Conservation (phyloP, 768 basidiomycete genomes). For the Naematelia aurantialba region DNA sequence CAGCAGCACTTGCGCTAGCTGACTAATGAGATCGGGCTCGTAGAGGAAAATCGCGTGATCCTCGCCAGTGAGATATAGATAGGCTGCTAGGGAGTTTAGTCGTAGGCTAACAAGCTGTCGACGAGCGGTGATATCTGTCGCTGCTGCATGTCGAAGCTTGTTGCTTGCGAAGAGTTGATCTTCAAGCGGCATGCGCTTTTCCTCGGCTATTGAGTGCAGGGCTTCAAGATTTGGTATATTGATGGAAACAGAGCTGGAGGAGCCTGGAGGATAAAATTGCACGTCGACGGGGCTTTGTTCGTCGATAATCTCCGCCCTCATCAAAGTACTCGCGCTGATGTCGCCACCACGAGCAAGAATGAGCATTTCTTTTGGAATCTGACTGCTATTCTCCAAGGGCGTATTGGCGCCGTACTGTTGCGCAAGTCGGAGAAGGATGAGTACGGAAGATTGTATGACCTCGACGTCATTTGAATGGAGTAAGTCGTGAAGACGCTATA, state of each 20-base stretch:
- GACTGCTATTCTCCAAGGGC: slow-evolving; percentile 66
- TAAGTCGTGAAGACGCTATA: slow-evolving; percentile 86
- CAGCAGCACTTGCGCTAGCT: slow-evolving; percentile 79
- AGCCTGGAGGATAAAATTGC: slow-evolving; percentile 11
- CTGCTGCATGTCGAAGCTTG: slow-evolving; percentile 72
- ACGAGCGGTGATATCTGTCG: slow-evolving; percentile 59
- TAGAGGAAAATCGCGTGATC: slow-evolving; percentile 82
- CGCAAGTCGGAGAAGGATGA: slow-evolving; percentile 82
- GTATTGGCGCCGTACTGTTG: slow-evolving; percentile 91
- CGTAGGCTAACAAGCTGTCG: slow-evolving; percentile 76
- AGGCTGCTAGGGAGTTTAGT: slow-evolving; percentile 83
- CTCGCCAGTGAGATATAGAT: slow-evolving; percentile 74
- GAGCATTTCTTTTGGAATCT: slow-evolving; percentile 76
- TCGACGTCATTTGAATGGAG: slow-evolving; percentile 85
- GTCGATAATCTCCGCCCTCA: neutral
- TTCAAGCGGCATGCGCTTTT: slow-evolving; percentile 66
- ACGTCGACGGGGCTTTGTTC: slow-evolving; percentile 4
- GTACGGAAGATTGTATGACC: slow-evolving; percentile 74
- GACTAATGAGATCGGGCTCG: slow-evolving; percentile 85
- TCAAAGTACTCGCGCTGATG: neutral
- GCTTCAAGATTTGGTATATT: neutral
- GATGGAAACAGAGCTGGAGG: slow-evolving; percentile 3
- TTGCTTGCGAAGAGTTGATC: slow-evolving; percentile 77
- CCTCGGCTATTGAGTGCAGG: slow-evolving; percentile 67
- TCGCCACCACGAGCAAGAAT: slow-evolving; percentile 58